Conservation (phyloP, 495 filamentous ascomycete species). For the Aspergillus diversus region DNA sequence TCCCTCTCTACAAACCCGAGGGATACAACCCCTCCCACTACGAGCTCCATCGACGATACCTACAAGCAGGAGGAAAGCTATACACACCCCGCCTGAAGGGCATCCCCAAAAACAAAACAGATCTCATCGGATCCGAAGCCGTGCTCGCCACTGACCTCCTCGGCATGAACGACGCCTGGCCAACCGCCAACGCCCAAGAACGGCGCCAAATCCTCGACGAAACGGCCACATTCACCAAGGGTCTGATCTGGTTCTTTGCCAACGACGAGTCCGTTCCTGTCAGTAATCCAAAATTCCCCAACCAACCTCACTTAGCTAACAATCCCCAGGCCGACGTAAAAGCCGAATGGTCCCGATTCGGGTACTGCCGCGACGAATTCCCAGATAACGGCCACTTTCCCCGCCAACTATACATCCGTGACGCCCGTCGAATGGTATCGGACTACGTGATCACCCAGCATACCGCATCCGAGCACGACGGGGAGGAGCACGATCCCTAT, state of each 20-base stretch:
- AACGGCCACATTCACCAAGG: not conserved
- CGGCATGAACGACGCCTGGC: slow-evolving; percentile 7
- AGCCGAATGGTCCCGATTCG: not conserved
- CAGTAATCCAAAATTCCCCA: not conserved
- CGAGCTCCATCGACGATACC: slow-evolving; percentile 1
- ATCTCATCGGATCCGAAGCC: slow-evolving; percentile 7
- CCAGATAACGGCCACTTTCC: slow-evolving; percentile 4
- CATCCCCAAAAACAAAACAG: not conserved
- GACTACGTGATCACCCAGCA: slow-evolving; percentile 8
- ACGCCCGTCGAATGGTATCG: not conserved
- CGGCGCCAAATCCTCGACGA: not conserved
- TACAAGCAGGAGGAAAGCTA: not conserved
- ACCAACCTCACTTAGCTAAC: not conserved
- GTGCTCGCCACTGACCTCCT: not conserved
- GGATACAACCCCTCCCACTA: slow-evolving; percentile 3
- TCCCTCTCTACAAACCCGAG: not conserved
- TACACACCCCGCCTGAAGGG: not conserved
- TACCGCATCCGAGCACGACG: slow-evolving; percentile 6
- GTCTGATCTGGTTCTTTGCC: slow-evolving; percentile 5
- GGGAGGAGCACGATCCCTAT: not conserved
- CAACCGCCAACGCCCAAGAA: not conserved
- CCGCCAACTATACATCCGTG: slow-evolving; percentile 2
- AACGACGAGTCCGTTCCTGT: slow-evolving; percentile 5
- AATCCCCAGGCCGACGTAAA: not conserved
- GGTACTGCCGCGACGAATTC: slow-evolving; percentile 7